Base-by-base conservation (phyloP, 768 basidiomycete genomes). In the Boletellus ananas region DNA sequence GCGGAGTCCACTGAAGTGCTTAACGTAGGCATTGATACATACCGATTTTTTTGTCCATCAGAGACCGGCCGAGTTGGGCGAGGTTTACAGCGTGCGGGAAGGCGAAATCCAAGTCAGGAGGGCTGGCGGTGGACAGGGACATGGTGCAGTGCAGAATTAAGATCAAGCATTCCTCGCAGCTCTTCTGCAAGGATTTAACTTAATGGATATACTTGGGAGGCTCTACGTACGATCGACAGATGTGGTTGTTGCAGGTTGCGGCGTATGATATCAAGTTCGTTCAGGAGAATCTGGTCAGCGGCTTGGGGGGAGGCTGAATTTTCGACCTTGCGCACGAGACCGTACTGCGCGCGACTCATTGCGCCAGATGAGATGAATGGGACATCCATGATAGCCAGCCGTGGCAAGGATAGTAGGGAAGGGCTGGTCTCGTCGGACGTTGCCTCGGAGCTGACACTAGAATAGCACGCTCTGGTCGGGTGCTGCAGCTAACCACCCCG, bases 361-460 rank as follows among this genome's bases (percentile, higher is more conserved):
- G 90, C 89, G 41, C 89, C 87, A 34, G 90, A 93, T 9, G 84
- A 84, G 41, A 77, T 70, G 66, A 87, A 91, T 8, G 89, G 84
- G 2, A 89, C 79, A n/a, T 90, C 79, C 87, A 90, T 89, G 43
- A 8, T 37, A n/a, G 51, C 36, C 21, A 20, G n/a, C 17, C n/a
- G 45, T 42, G 16, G 20, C 18, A 14, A 43, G 17, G 42, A 37
- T 16, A 39, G 38, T 23, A 25, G n/a, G 12, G 34, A 29, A 29
- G 29, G 11, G 41, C n/a, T 31, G 27, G 25, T 29, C 21, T 42
- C 45, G 29, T 29, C 10, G 27, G 10, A 10, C 27, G 23, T 29
- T 9, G 29, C 29, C 29, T 7, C 11, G 29, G 29, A 29, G 23
- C 21, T 42, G 29, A 17, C 29, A 17, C 41, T 49, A 33, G 36